These are phyloP conservation scores for Coccomyxa subellipsoidea DNA, from an alignment of 163 green algal species.

Conservation along the genomic window DNA sequence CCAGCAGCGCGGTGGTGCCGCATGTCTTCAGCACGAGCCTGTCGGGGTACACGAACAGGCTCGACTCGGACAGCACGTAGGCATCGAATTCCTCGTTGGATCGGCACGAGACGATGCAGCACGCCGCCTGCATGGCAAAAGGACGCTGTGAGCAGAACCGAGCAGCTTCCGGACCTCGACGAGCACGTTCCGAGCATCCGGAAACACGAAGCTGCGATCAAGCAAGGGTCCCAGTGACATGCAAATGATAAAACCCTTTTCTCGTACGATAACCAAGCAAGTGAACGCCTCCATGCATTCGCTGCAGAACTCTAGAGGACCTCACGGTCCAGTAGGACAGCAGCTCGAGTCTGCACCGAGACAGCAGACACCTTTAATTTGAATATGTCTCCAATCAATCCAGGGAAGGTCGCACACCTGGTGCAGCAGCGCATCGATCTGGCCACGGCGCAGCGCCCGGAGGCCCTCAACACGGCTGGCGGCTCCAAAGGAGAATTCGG, in stretches of 20 bases:
- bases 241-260: not conserved
- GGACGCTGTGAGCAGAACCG: not conserved
- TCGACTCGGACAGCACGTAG: slow-evolving; percentile 97
- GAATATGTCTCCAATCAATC: not conserved
- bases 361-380: too few relatives aligned
- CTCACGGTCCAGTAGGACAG: not conserved
- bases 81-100: slow-evolving; percentile 83
- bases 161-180: not conserved
- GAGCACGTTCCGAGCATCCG: not conserved
- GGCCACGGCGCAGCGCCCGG: slow-evolving; percentile 62
- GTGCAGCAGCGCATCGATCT: slow-evolving; percentile 87
- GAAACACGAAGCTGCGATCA: not conserved
- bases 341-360: not conserved
- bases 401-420: not conserved
- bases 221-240: not conserved
- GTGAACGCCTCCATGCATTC: not conserved
- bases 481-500: slow-evolving; percentile 65
- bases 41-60: slow-evolving; percentile 91
- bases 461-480: slow-evolving; percentile 53
- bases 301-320: not conserved
- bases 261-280: not conserved
- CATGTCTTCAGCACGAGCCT: slow-evolving; percentile 98
- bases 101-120: slow-evolving; percentile 88
- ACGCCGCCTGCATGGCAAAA: slow-evolving; percentile 64
- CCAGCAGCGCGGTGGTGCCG: slow-evolving; percentile 92